These are phyloP conservation scores for Narthecium ossifragum DNA, from an alignment of 106 monocot genomes.

Conservation along the genomic window DNA sequence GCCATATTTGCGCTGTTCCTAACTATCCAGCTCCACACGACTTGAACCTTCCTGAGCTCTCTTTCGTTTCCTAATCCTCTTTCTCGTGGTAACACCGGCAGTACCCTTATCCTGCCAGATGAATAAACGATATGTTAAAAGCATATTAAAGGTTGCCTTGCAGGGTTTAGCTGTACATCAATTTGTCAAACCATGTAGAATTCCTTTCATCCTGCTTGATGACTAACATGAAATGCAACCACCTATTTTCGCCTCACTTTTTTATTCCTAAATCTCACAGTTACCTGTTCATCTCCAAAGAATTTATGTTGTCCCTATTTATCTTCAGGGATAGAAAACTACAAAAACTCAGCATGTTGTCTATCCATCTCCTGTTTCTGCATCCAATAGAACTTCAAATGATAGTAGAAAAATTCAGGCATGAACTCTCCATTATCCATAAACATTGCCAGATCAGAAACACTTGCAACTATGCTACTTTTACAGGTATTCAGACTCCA, in stretches of 20 bases:
- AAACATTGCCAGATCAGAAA: too few species aligned
- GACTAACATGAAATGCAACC: neutral
- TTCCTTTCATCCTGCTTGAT: neutral
- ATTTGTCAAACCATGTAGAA: neutral
- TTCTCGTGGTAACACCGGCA: conserved; percentile 9
- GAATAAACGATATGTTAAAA: too few species aligned
- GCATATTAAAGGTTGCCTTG: neutral
- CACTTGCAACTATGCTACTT: too few species aligned
- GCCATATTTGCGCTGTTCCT: neutral
- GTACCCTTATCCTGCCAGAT: conserved; percentile 7
- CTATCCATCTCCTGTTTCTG: too few species aligned
- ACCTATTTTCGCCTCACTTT: neutral
- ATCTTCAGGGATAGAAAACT: too few species aligned
- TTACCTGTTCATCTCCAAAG: neutral
- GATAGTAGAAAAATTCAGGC: too few species aligned
- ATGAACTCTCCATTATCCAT: too few species aligned
- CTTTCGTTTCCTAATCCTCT: conserved; percentile 30
- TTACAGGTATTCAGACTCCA: too few species aligned
- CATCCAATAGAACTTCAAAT: too few species aligned
- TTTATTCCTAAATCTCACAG: neutral
- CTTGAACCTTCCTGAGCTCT: conserved; percentile 3
- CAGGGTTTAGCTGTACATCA: neutral
- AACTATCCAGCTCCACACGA: neutral
- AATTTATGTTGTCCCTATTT: too few species aligned
- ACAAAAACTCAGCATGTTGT: too few species aligned